Evolutionary conservation across 805 yeast genomes (phyloP).

Genomic region (Huiozyma naganishii): DNA sequence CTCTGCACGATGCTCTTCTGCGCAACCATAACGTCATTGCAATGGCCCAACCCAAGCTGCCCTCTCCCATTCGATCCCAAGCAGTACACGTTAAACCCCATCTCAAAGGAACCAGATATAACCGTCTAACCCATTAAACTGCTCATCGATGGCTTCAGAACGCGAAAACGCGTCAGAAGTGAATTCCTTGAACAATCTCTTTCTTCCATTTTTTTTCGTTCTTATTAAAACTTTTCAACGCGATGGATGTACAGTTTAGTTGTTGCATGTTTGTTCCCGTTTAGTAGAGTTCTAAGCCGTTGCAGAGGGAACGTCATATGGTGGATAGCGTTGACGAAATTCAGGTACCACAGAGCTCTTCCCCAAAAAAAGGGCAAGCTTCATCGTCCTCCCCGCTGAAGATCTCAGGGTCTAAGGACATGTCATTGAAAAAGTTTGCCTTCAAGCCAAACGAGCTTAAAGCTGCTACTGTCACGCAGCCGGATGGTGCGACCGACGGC

Average conservation of each 20-base stretch:
- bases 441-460: slow-evolving; percentile 22
- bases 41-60: slow-evolving; percentile 57
- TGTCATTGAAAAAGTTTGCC: slow-evolving; percentile 32
- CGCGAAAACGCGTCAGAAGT: no score
- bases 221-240: neutral
- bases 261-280: no score
- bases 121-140: neutral
- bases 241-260: no score
- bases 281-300: no score
- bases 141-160: neutral
- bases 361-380: slow-evolving; percentile 15
- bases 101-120: neutral
- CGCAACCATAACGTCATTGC: slow-evolving; percentile 36
- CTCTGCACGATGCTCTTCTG: slow-evolving; percentile 11
- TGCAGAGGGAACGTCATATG: neutral
- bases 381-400: slow-evolving; percentile 24
- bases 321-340: slow-evolving; percentile 19
- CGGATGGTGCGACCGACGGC: slow-evolving; percentile 6
- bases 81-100: slow-evolving; percentile 24
- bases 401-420: slow-evolving; percentile 1
- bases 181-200: neutral
- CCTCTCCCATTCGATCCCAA: slow-evolving; percentile 81
- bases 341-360: slow-evolving; percentile 45
- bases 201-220: neutral
- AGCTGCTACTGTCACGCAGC: neutral